Conservation (phyloP, 345 rosid genomes). For the Odontarrhena argentea region DNA sequence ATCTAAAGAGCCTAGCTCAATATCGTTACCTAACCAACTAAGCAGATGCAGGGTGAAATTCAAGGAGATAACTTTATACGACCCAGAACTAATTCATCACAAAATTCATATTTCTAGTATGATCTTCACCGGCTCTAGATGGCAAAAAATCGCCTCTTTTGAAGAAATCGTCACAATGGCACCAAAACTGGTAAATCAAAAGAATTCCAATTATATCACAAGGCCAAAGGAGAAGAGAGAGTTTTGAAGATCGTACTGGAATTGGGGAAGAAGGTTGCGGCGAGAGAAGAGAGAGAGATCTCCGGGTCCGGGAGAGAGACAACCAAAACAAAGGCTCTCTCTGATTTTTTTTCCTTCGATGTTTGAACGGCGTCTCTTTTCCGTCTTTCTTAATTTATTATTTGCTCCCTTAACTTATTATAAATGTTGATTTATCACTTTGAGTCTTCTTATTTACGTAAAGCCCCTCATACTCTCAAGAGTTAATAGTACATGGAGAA, state of each 20-base stretch:
- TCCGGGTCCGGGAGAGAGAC: conserved; percentile 35
- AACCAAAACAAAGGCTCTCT: neutral
- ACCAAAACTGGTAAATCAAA: conserved; percentile 2
- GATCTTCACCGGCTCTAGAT: conserved; percentile 28
- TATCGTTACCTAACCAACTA: conserved; percentile 9
- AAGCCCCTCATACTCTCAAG: neutral
- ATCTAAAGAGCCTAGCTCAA: conserved; percentile 25
- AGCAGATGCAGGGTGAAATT: conserved; percentile 11
- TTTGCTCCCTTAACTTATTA: conserved; percentile 9
- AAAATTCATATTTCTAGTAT: conserved; percentile 15
- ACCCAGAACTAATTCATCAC: neutral
- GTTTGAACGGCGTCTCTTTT: conserved; percentile 39
- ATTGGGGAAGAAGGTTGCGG: conserved; percentile 25
- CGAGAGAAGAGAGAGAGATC: conserved; percentile 33
- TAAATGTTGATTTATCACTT: neutral
- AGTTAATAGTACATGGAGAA: neutral
- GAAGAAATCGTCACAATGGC: conserved; percentile 9
- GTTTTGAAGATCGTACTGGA: conserved; percentile 15
- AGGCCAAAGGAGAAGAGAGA: neutral
- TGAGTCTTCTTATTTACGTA: neutral
- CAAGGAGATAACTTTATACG: neutral
- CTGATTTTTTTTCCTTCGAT: neutral
- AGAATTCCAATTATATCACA: neutral
- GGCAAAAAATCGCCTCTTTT: conserved; percentile 11
- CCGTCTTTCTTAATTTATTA: conserved; percentile 4